Percentiles rank a stretch among this genome's conserved stretches.
These are phyloP conservation scores for Penicillium nucicola DNA, from an alignment of 495 filamentous ascomycete genomes.

Conservation along the genomic window DNA sequence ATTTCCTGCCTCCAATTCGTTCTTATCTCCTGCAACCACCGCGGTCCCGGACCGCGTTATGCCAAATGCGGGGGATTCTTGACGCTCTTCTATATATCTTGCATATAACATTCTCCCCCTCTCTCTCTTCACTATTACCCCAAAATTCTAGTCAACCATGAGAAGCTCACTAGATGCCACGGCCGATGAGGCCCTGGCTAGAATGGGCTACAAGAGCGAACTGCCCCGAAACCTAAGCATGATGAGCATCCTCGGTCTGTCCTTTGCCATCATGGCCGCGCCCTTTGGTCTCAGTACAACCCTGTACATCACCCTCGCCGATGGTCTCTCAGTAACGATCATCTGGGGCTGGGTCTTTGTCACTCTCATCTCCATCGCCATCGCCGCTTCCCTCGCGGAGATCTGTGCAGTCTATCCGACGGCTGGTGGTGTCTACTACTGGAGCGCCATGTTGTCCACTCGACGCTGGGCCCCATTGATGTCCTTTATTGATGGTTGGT, in stretches of 20 bases:
- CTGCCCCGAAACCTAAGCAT: conserved; percentile 59
- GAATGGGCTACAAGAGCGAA: conserved; percentile 63
- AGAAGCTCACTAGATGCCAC: conserved; percentile 26
- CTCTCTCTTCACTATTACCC: too few species aligned
- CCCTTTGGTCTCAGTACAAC: conserved; percentile 71
- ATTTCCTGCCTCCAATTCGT: too few species aligned
- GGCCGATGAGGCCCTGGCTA: conserved; percentile 54
- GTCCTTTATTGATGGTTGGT: conserved; percentile 71
- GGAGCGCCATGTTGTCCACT: conserved; percentile 63
- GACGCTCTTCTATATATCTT: neutral
- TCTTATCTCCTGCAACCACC: too few species aligned
- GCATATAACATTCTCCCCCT: too few species aligned
- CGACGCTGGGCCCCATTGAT: conserved; percentile 59
- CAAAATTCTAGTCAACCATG: too few species aligned
- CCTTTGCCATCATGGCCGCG: conserved; percentile 57
- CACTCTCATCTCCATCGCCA: conserved; percentile 65
- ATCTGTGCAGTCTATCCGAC: conserved; percentile 74
- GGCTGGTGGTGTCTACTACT: conserved; percentile 68
- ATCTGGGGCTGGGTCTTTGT: conserved; percentile 71
- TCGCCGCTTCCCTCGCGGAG: conserved; percentile 73
- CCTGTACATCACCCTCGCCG: conserved; percentile 63
- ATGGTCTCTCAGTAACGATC: conserved; percentile 62
- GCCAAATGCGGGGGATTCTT: neutral
- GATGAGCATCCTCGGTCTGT: conserved; percentile 62
- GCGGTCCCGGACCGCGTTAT: neutral